Percentiles rank a stretch among this genome's conserved stretches.
phyloP scores from a whole-genome alignment of 345 rosid species.

The Sonneratia alba region DNA sequence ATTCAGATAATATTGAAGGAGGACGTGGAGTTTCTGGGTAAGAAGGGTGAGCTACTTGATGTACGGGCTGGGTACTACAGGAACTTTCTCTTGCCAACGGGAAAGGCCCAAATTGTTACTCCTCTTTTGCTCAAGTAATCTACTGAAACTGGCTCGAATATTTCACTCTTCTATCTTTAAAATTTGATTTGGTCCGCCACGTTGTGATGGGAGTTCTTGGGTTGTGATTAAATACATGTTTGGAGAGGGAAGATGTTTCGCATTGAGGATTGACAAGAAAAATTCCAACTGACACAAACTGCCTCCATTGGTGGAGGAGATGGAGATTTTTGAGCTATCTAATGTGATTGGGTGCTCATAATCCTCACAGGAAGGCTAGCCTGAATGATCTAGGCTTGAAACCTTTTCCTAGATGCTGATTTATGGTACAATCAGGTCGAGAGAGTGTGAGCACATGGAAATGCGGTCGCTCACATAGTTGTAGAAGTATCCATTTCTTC shows the following conservation, averaged over 20 bases:
- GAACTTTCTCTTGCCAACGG: conserved; percentile 71
- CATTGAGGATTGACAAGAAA: background rate
- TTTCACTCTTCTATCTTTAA: background rate
- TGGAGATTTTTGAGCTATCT: background rate
- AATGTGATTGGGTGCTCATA: background rate
- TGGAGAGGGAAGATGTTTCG: background rate
- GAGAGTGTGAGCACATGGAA: background rate
- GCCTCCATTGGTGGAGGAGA: background rate
- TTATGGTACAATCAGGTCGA: background rate
- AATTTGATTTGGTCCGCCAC: background rate
- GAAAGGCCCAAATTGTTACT: conserved; percentile 85
- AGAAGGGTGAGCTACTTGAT: conserved; percentile 65
- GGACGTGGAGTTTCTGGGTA: conserved; percentile 62
- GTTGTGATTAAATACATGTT: background rate
- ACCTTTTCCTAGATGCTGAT: background rate
- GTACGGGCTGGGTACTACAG: conserved; percentile 88
- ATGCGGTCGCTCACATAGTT: background rate
- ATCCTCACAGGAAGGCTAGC: background rate
- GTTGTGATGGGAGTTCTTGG: background rate
- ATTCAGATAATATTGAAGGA: conserved; percentile 79
- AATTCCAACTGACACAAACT: background rate
- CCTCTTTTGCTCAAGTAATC: conserved; percentile 64
- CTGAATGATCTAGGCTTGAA: background rate
- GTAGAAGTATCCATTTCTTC: background rate
- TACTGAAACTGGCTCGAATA: background rate